Evolutionary conservation across 148 eudicot species (phyloP).

Genomic region (Nyssa sinensis): DNA sequence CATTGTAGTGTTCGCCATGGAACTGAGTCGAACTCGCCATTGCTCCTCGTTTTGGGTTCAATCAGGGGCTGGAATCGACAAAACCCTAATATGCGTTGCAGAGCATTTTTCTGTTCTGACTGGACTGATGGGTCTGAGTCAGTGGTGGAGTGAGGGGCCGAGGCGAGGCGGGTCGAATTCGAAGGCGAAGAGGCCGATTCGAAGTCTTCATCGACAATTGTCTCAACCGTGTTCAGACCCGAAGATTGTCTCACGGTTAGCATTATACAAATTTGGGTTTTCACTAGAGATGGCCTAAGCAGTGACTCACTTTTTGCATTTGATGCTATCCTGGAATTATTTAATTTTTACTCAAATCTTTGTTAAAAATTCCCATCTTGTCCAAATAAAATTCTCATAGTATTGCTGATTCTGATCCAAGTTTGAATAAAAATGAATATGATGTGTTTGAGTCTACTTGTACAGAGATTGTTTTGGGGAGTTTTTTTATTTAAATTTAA

Average conservation of each 20-base stretch:
- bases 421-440: too few species aligned
- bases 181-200: constrained; percentile 51
- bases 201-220: constrained; percentile 55
- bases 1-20: constrained; percentile 34
- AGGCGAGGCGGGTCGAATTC: constrained; percentile 29
- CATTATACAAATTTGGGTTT: too few species aligned
- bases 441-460: too few species aligned
- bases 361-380: too few species aligned
- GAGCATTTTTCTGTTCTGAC: constrained; percentile 70
- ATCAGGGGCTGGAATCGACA: constrained; percentile 28
- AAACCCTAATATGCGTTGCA: constrained; percentile 37
- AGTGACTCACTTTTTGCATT: too few species aligned
- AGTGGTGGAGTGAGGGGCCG: constrained; percentile 21
- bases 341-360: too few species aligned
- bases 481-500: too few species aligned
- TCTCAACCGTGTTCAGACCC: constrained; percentile 69
- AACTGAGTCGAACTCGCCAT: constrained; percentile 36
- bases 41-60: constrained; percentile 43
- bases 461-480: too few species aligned
- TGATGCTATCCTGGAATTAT: too few species aligned
- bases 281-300: too few species aligned
- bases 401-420: too few species aligned
- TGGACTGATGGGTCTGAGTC: constrained; percentile 52
- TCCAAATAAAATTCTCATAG: too few species aligned
- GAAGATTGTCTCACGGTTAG: constrained; percentile 83